Base-by-base conservation (phyloP, 179 eudicot genomes). In the Beta macrorhiza region DNA sequence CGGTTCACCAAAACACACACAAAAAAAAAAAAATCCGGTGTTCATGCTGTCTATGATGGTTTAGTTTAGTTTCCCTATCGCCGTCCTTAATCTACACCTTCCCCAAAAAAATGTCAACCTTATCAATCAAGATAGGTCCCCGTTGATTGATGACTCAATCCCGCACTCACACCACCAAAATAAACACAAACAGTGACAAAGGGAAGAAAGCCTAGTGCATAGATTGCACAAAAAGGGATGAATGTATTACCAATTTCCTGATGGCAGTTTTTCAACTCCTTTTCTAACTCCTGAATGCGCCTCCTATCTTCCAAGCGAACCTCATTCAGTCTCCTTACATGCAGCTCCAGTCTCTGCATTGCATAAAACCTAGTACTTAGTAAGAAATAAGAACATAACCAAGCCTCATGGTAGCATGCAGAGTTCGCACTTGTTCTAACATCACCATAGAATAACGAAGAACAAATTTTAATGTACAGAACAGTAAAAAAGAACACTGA, bases 161-260 rank as follows among this genome's bases (percentile, higher is more conserved):
- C 53, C 10, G 6, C 22, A 61, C 64, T 16, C 22, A 4, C 29
- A n/a, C 17, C 5, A 61, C 64, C 53, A 49, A 49, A 49, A 37
- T 37, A 37, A 37, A 37, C 4, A 37, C 42, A 37, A 37, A 69
- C 58, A 29, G 44, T 76, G 73, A 55, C 63, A 25, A 20, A 79
- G 22, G 52, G 22, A 53, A 53, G 32, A 45, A 15, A 78, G 69
- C 32, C 1, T 11, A 70, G 68, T 6, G 67, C 44, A 63, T 45
- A 75, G 64, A 22, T 25, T 59, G 65, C 59, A 42, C 11, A 12
- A 63, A 45, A 19, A 69, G 22, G 29, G 7, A 49, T 53, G 56
- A 53, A 14, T 67, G 8, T 22, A 59, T 67, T 86, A 93, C 98
- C 97, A 83, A 93, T 89, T 85, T 93, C 97, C 83, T 91, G 91